Conservation (phyloP, 1,284 basidiomycete genomes). For the Leccinum fuscescens region DNA sequence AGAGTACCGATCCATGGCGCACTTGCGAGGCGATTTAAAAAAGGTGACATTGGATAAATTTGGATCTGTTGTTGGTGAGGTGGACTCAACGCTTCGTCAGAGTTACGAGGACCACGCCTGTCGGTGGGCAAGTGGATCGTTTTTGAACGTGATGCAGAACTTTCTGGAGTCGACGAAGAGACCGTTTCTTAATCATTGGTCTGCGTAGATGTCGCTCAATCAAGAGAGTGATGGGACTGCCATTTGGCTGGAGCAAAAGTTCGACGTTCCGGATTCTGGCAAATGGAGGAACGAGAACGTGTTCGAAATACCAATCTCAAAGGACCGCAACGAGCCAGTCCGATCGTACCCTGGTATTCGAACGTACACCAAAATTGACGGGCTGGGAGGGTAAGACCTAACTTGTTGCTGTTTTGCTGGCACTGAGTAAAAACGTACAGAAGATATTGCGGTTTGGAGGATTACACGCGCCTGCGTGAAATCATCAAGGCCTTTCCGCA, state of each 20-base stretch:
- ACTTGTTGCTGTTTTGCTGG: neutral
- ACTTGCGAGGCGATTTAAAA: conserved; percentile 57
- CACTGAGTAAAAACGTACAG: conserved; percentile 34
- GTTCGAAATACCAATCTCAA: conserved; percentile 51
- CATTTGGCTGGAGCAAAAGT: conserved; percentile 74
- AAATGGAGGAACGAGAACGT: conserved; percentile 55
- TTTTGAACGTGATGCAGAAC: conserved; percentile 48
- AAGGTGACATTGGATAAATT: conserved; percentile 45
- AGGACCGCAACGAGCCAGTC: conserved; percentile 4
- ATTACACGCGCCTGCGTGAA: conserved; percentile 66
- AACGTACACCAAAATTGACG: conserved; percentile 58
- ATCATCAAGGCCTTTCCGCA: conserved; percentile 52
- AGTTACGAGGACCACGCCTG: conserved; percentile 66
- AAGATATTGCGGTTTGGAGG: conserved; percentile 69
- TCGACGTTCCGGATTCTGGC: conserved; percentile 61
- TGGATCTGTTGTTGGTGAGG: neutral
- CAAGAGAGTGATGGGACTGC: conserved; percentile 69
- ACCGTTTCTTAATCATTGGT: conserved; percentile 43
- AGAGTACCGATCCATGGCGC: conserved; percentile 54
- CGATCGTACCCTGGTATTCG: conserved; percentile 64
- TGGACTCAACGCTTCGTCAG: conserved; percentile 37
- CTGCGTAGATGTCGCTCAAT: conserved; percentile 66
- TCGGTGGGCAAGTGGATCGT: conserved; percentile 69
- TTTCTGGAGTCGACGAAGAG: conserved; percentile 37
- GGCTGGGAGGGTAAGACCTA: conserved; percentile 58